Conservation (phyloP, 2,329 filamentous ascomycete genomes). For the Balansia obtecta region DNA sequence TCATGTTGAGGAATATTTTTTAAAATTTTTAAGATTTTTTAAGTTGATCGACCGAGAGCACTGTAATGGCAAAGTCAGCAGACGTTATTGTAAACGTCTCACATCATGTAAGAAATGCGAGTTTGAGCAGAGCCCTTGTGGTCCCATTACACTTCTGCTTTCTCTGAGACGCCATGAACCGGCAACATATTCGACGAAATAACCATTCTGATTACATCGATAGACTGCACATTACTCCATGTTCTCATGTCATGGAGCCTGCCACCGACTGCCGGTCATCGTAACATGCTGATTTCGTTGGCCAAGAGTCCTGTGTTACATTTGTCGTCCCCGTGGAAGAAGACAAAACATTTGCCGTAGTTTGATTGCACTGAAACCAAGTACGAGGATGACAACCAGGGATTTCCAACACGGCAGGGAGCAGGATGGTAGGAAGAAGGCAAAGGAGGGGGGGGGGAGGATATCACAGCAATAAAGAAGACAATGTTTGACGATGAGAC, state of each 20-base stretch:
- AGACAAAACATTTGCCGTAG: not conserved
- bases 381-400: not conserved
- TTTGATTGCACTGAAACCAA: not conserved
- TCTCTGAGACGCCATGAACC: no score
- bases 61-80: not conserved
- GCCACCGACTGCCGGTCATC: not conserved
- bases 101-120: no score
- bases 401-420: not conserved
- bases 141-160: not conserved
- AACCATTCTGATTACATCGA: not conserved
- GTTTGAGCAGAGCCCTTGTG: no score
- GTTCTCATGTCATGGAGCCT: not conserved
- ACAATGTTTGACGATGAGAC: not conserved
- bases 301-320: not conserved
- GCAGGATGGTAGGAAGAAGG: not conserved
- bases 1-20: slow-evolving; percentile 32
- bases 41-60: not conserved
- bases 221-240: not conserved
- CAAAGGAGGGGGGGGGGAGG: not conserved
- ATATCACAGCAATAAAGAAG: not conserved
- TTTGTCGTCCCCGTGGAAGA: not conserved
- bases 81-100: no score
- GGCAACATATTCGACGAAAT: not conserved
- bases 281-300: not conserved
- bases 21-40: not conserved